Base-by-base conservation (phyloP, 352 stramenopile genomes). In the Globisporangium mamillatum region DNA sequence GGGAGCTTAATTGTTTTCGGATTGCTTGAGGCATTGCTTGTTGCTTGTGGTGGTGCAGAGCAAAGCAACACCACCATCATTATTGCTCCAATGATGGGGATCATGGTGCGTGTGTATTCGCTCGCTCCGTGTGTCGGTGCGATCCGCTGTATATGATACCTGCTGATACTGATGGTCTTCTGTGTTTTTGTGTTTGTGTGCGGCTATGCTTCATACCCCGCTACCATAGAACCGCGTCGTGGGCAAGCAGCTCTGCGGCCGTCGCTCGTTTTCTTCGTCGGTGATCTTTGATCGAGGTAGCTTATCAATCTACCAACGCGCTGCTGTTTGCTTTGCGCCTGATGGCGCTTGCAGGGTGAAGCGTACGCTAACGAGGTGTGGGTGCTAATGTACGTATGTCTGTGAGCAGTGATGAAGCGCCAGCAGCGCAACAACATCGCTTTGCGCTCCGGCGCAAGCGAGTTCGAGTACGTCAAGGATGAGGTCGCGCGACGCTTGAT, bases 391-490 rank as follows among this genome's bases (percentile, higher is more conserved):
- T 50, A 6, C 68, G 20, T 74, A n/a, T 36, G 5, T 24, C 24
- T 41, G 18, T 38, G 46, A 65, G n/a, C 65, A 88, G 88, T 76
- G 22, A 72, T 83, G 63, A 96, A 96, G 74, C 76, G 88, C 22
- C 82, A 89, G 73, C 88, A 96, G 67, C 84, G 82, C 53, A 94
- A 94, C 74, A 94, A 91, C 67, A 80, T 84, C 27, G 83, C 85
- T 12, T 44, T 78, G 24, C 72, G 90, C 24, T 60, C 74, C 12
- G 87, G 89, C 62, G 76, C 78, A 41, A 74, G 82, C 52, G 85
- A 96, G 69, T 94, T 90, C 71, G 88, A 96, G 64, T 96, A 96
- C 66, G 70, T 96, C 34, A 92, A 93, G 70, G 85, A 94, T 63
- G 86, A 96, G 67, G 88, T 96, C 44, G 85, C 88, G 4, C 83